Base-by-base conservation (phyloP, 2,329 filamentous ascomycete species). In the Ascocoryne sarcoides region DNA sequence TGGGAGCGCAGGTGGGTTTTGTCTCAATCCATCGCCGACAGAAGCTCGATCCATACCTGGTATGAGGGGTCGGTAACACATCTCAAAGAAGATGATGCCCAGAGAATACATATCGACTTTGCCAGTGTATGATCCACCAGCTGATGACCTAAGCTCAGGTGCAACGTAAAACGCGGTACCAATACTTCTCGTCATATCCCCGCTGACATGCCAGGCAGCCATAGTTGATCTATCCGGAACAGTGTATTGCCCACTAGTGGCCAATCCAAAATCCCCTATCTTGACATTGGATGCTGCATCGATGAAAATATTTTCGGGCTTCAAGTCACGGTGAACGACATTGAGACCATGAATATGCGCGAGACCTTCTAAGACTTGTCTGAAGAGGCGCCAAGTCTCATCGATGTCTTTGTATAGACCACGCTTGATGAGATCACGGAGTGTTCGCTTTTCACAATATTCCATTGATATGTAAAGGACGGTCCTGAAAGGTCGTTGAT, bases 71-170 rank as follows among this genome's bases (percentile, higher is more conserved):
- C 68, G 63, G 49, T 80, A 89, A 56, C 84, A 93, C 92, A 98
- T 98, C 62, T 98, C 92, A 52, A 95, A 96, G 65, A 98, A 94
- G 42, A 98, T 96, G 48, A 98, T 84, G 0, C 92, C 92, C 31
- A 98, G 70, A 0, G 90, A 95, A 59, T 92, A 98, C 90, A 98
- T 96, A 65, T 98, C 92, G 1, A 96, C 89, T 62, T 95, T 96
- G 42, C 86, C 81, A 44, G 85, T 93, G 60, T 96, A 96, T 46
- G 80, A 80, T 3, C 82, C 83, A 21, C 74, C 74, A 4, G 79
- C 79, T 4, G 75, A 75, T 1, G 85, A 87, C 44, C 84, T 79
- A 41, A 98, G 76, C 61, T 98, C 92, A 0, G 92, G 92, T 0
- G 92, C 92, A 41, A 94, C 84, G 55, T 98, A 98, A 42, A 92